Evolutionary conservation across 2,329 filamentous ascomycete species (phyloP), one percentile per base, ranked within the genome.

Genomic region (Penicillium hordei): DNA sequence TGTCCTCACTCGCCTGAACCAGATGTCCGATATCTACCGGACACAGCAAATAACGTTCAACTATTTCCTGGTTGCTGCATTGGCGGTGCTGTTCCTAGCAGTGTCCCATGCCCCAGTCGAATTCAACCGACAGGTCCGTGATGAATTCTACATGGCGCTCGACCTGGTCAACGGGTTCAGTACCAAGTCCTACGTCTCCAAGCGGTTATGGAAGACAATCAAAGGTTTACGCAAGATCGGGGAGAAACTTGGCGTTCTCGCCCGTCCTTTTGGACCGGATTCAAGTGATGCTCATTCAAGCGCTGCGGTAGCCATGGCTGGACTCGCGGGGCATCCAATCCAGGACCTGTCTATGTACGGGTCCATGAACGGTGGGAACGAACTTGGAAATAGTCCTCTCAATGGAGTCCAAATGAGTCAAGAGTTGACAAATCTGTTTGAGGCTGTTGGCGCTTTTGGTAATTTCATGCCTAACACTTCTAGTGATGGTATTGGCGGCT

Each of bases 81-180:
- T 89, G 12, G 86, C 84, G 0, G 85, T 86, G 0, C 76, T 88
- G 1, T 86, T 88, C 67, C 77, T 89, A 1, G 85, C 85, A 2
- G 85, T 88, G 2, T 85, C 82, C 19, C 86, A 88, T 70, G 84
- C 85, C 5, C 85, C 86, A 0, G 78, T 79, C 0, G 78, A 86
- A 9, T 88, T 87, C 68, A 85, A 82, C 60, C 75, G 79, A 7
- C 78, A 81, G 61, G 84, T 85, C n/a, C 80, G 85, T 13, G 83
- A 87, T 60, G 86, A 88, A 65, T 88, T 88, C 69, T 87, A 87
- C 74, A 84, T 86, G 78, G 86, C 85, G 0, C 78, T 88, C 4
- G 84, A 88, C 45, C 77, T 89, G 12, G 80, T 89, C 46, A 84
- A 85, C 34, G 83, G 82, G 3, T 82, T 88, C 59, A 85, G 83